Conservation (phyloP, 495 filamentous ascomycete genomes). For the Amniculicola lignicola region DNA sequence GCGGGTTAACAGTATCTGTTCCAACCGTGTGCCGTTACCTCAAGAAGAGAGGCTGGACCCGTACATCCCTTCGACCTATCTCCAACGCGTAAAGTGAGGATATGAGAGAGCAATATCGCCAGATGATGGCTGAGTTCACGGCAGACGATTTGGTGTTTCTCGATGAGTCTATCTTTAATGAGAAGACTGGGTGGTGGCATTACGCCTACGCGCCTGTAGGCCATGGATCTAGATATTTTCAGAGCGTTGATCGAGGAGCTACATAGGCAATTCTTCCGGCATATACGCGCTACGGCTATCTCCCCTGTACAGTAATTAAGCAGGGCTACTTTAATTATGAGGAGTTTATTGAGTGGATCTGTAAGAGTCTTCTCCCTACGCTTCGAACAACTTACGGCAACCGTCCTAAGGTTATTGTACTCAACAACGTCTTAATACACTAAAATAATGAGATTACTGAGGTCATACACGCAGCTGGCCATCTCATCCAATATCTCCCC, state of each 20-base stretch:
- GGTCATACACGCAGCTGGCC: conserved; percentile 25
- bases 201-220: conserved; percentile 1
- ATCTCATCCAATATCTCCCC: conserved; percentile 42
- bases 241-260: neutral
- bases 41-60: neutral
- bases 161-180: conserved; percentile 1
- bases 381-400: neutral
- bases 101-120: neutral
- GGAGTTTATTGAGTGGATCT: conserved; percentile 7
- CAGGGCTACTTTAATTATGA: conserved; percentile 4
- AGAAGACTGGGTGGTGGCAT: conserved; percentile 13
- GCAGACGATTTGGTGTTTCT: neutral
- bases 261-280: conserved; percentile 3
- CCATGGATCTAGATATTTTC: neutral
- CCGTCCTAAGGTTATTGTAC: neutral
- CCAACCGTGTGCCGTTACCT: neutral
- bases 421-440: conserved; percentile 10
- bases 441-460: neutral
- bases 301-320: conserved; percentile 7
- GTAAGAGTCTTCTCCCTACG: neutral
- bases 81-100: neutral
- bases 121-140: neutral
- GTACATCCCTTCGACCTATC: neutral
- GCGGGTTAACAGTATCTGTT: neutral
- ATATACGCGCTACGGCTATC: conserved; percentile 2